Percentiles rank a stretch among this genome's conserved stretches.
Conservation (phyloP, 768 basidiomycete genomes). For the Rhodotorula kratochvilovae region DNA sequence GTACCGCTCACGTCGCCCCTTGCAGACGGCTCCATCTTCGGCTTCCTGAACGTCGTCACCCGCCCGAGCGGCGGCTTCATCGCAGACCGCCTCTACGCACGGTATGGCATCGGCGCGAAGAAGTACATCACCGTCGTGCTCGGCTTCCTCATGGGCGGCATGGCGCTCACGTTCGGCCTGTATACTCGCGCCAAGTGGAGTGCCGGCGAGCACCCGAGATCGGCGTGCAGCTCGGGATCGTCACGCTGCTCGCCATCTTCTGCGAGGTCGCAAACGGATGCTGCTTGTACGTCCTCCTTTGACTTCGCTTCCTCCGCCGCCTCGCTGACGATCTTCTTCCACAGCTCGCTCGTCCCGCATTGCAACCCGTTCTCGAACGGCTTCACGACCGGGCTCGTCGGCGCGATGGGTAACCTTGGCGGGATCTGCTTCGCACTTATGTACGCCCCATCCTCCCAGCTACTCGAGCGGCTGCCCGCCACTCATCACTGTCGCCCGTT, state of each 20-base stretch:
- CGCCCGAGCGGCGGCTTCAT: slow-evolving; percentile 55
- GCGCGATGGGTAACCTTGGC: slow-evolving; percentile 51
- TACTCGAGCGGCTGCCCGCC: too few species aligned
- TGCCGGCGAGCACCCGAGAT: slow-evolving; percentile 10
- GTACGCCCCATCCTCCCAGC: too few species aligned
- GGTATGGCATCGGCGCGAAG: slow-evolving; percentile 49
- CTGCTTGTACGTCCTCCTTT: slow-evolving; percentile 49
- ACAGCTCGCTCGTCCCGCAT: slow-evolving; percentile 41
- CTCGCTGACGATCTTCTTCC: background rate
- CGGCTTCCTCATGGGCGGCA: slow-evolving; percentile 53
- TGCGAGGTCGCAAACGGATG: slow-evolving; percentile 55
- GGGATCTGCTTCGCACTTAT: slow-evolving; percentile 56
- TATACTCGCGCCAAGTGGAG: slow-evolving; percentile 10
- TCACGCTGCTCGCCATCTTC: slow-evolving; percentile 46
- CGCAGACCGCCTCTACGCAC: slow-evolving; percentile 53
- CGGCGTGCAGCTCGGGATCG: slow-evolving; percentile 35
- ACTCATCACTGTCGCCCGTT: too few species aligned
- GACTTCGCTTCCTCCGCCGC: too few species aligned
- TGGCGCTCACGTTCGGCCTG: slow-evolving; percentile 54
- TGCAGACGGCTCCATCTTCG: slow-evolving; percentile 47
- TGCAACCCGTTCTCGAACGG: slow-evolving; percentile 50
- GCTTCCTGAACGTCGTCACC: slow-evolving; percentile 56
- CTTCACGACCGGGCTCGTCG: slow-evolving; percentile 51
- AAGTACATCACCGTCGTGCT: slow-evolving; percentile 53
- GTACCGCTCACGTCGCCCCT: too few species aligned